Percentiles rank a stretch among this genome's conserved stretches.
These are phyloP conservation scores for Bonia amplexicaulis DNA, from an alignment of 176 grass and related monocot genomes.

Conservation along the genomic window DNA sequence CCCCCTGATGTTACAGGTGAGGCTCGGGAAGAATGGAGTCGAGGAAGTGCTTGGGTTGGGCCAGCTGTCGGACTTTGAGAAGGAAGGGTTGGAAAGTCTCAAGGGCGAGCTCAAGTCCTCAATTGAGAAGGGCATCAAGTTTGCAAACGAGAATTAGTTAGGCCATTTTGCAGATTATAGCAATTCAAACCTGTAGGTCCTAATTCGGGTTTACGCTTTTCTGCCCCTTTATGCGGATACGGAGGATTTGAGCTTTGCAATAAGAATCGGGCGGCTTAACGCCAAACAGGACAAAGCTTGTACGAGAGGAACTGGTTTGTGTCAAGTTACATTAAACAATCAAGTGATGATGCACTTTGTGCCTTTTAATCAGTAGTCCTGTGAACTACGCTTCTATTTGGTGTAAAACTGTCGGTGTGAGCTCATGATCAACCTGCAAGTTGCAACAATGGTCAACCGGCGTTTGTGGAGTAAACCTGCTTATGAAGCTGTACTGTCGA, in stretches of 20 bases:
- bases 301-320: background rate
- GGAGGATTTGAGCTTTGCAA: conserved; percentile 18
- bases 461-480: background rate
- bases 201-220: conserved; percentile 19
- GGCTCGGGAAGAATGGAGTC: conserved; percentile 69
- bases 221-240: conserved; percentile 21
- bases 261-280: conserved; percentile 22
- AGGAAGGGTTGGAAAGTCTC: conserved; percentile 62
- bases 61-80: conserved; percentile 24
- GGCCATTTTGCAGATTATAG: conserved; percentile 29
- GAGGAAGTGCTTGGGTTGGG: conserved; percentile 34
- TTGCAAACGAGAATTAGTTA: conserved; percentile 25
- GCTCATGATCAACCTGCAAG: background rate
- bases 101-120: conserved; percentile 70
- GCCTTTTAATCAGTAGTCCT: background rate
- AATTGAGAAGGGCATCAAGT: conserved; percentile 67
- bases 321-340: background rate
- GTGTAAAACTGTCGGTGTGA: background rate
- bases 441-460: background rate
- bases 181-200: conserved; percentile 33
- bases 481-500: background rate
- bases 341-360: background rate
- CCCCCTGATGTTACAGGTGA: conserved; percentile 46
- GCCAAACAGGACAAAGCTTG: conserved; percentile 20
- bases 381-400: background rate